A percentile compares a stretch with the other conserved stretches of the same genome.
Evolutionary conservation across 129 eudicot genomes (phyloP).

Genomic region (Gnaphalium uliginosum): DNA sequence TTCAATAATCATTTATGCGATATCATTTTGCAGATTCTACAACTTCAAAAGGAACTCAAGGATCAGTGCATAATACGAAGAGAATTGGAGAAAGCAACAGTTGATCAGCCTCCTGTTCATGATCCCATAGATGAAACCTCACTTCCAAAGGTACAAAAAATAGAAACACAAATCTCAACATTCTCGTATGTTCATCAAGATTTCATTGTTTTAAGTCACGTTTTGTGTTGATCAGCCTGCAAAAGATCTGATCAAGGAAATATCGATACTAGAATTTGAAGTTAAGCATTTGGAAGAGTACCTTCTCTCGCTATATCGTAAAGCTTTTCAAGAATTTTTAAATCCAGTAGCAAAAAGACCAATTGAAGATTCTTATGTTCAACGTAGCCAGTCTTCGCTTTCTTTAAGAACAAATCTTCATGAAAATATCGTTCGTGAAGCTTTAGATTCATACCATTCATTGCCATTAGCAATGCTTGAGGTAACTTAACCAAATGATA

Average conservation of each 20-base stretch:
- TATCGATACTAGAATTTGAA: conserved; percentile 70
- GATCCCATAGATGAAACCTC: conserved; percentile 37
- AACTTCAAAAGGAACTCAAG: conserved; percentile 60
- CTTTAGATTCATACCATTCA: conserved; percentile 64
- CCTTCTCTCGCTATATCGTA: conserved; percentile 70
- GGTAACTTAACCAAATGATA: conserved; percentile 38
- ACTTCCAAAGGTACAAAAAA: conserved; percentile 41
- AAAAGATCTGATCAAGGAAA: conserved; percentile 73
- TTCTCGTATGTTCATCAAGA: conserved; percentile 3
- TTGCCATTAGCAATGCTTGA: conserved; percentile 76
- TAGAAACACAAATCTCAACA: not conserved
- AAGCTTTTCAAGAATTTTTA: conserved; percentile 38
- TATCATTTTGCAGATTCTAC: conserved; percentile 42
- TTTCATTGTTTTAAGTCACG: conserved; percentile 1
- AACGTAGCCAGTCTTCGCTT: conserved; percentile 75
- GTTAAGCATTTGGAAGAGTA: conserved; percentile 60
- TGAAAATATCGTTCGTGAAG: conserved; percentile 39
- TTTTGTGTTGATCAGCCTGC: conserved; percentile 55
- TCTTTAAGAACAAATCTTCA: conserved; percentile 52
- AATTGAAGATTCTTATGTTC: conserved; percentile 47
- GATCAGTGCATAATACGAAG: conserved; percentile 45
- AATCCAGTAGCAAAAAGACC: conserved; percentile 31
- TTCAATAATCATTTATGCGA: not conserved
- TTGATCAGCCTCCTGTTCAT: conserved; percentile 29
- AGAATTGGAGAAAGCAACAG: conserved; percentile 55